A percentile compares a stretch with the other conserved stretches of the same genome.
Evolutionary conservation across 1,284 basidiomycete species (phyloP).

Genomic region (Xerocomus minutiporus): DNA sequence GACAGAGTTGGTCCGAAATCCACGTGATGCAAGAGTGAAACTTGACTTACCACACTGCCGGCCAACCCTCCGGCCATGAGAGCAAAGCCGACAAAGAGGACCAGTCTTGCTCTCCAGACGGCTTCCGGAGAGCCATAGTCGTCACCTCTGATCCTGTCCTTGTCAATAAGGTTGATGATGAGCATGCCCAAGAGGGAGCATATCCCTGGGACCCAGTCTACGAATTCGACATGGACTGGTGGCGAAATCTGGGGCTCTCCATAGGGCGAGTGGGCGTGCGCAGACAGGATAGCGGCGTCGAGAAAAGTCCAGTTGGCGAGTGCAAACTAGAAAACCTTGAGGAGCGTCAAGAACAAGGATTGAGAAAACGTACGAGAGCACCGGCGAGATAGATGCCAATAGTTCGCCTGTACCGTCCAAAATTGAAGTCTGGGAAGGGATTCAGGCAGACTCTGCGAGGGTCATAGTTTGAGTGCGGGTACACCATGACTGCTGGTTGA

Average conservation of each 20-base stretch:
- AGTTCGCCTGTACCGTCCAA: conserved; percentile 70
- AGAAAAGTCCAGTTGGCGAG: conserved; percentile 95
- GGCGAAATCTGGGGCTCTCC: conserved; percentile 66
- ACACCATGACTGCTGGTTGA: background rate
- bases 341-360: background rate
- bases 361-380: conserved; percentile 66
- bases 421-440: conserved; percentile 60
- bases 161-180: conserved; percentile 92
- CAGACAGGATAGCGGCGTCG: conserved; percentile 87
- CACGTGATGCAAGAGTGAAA: background rate
- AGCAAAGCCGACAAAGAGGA: conserved; percentile 94
- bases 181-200: conserved; percentile 93
- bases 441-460: conserved; percentile 81
- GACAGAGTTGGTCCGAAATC: conserved; percentile 1
- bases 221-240: conserved; percentile 84
- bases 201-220: conserved; percentile 95
- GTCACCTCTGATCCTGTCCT: conserved; percentile 82
- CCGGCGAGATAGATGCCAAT: conserved; percentile 90
- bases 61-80: conserved; percentile 95
- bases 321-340: conserved; percentile 61
- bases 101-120: conserved; percentile 85
- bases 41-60: conserved; percentile 76
- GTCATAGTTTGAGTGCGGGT: conserved; percentile 68
- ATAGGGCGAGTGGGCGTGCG: conserved; percentile 70
- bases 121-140: conserved; percentile 81